These are phyloP conservation scores for Malassezia furfur DNA, from an alignment of 1,284 basidiomycete genomes.

Conservation along the genomic window DNA sequence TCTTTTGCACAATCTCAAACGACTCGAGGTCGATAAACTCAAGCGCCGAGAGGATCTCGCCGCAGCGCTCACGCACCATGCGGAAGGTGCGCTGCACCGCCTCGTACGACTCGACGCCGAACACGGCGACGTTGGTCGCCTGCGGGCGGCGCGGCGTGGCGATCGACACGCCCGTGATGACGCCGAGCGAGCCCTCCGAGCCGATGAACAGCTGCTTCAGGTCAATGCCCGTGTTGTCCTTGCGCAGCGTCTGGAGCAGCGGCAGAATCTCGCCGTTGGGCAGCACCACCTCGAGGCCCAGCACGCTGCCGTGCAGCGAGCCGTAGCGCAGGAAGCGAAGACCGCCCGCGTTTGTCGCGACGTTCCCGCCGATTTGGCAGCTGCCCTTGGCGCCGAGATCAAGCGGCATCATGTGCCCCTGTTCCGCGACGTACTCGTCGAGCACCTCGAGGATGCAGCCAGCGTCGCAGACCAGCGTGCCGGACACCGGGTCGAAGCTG, in stretches of 20 bases:
- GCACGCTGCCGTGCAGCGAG: slow-evolving; percentile 83
- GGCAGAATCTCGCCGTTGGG: slow-evolving; percentile 74
- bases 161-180: slow-evolving; percentile 91
- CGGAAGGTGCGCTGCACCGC: slow-evolving; percentile 54
- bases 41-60: slow-evolving; percentile 94
- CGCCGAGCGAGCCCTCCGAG: slow-evolving; percentile 86
- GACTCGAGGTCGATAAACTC: slow-evolving; percentile 87
- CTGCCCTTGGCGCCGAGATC: slow-evolving; percentile 97
- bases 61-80: slow-evolving; percentile 62
- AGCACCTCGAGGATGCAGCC: slow-evolving; percentile 89
- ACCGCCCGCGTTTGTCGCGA: slow-evolving; percentile 95
- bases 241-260: slow-evolving; percentile 57
- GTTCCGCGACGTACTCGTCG: slow-evolving; percentile 72
- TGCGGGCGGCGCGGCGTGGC: slow-evolving; percentile 81
- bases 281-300: slow-evolving; percentile 93
- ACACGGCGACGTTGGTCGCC: slow-evolving; percentile 54
- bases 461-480: slow-evolving; percentile 62
- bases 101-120: slow-evolving; percentile 54
- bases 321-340: slow-evolving; percentile 88
- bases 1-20: slow-evolving; percentile 64
- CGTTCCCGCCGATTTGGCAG: slow-evolving; percentile 96
- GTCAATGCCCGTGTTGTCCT: slow-evolving; percentile 99
- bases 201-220: slow-evolving; percentile 98
- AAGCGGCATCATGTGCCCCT: slow-evolving; percentile 92
- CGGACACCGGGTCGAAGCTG: slow-evolving; percentile 67